Base-by-base conservation (phyloP, 116 monocot genomes). In the Phalaenopsis hybrid region DNA sequence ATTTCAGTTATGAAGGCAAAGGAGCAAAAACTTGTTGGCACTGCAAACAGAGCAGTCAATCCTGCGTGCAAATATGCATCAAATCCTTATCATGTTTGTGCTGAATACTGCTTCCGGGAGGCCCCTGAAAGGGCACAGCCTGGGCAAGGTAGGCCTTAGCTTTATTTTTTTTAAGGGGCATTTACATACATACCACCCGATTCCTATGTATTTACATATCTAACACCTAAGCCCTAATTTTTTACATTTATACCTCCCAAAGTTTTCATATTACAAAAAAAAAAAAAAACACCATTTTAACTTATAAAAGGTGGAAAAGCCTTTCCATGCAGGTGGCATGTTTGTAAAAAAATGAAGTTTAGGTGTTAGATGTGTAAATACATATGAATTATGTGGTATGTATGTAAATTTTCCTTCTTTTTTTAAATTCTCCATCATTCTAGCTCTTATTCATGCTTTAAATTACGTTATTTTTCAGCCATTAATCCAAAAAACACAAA, bases 41-140 rank as follows among this genome's bases (percentile, higher is more conserved):
- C 0, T 37, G 37, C 73, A 33, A 73, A 73, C 28, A n/a, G 21
- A 9, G 4, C 28, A 8, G 77, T 77, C 4, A 77, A 51, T 51
- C 51, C 48, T 77, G 25, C 50, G 28, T 77, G 77, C 25, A 77
- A 77, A 77, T n/a, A 77, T 77, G 51, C 77, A 77, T 77, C 77
- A 77, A 77, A 77, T 51, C 77, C 77, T 12, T 77, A 50, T 51
- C 77, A 77, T 51, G 77, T 77, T 44, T 77, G 77, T 51, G 5
- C 77, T 50, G 77, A 77, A 51, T 77, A 77, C 28, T 77, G 77
- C 51, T 77, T 52, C 51, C 51, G 28, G 21, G 10, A 51, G 77
- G 51, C 21, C 4, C 77, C 77, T 25, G 77, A 49, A 31, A 77
- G 77, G 23, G 51, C 1, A 3, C 21, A 49, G 25, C 51, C 77